A percentile compares a stretch with the other conserved stretches of the same genome.
These are phyloP conservation scores for Setomelanomma holmii DNA, from an alignment of 2,329 filamentous ascomycete genomes.

Conservation along the genomic window DNA sequence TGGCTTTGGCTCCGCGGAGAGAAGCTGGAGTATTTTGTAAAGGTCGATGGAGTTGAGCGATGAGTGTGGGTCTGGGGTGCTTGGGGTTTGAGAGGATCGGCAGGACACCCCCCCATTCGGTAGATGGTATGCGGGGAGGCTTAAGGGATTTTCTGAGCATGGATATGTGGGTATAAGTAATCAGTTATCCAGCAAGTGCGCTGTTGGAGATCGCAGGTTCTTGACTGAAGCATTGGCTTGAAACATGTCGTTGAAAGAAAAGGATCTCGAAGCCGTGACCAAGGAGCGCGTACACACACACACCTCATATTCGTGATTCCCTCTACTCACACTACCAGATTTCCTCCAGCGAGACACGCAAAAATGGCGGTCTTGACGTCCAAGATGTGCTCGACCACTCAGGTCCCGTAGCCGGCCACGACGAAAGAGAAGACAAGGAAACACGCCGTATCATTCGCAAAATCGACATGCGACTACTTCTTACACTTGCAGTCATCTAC, in stretches of 20 bases:
- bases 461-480: constrained; percentile 45
- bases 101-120: constrained; percentile 13
- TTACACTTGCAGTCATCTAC: constrained; percentile 41
- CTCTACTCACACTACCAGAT: constrained; percentile 5
- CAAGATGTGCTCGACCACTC: constrained; percentile 1
- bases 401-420: constrained; percentile 1
- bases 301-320: too few species aligned
- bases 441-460: constrained; percentile 43
- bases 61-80: not conserved
- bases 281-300: constrained; percentile 3
- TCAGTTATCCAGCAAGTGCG: not conserved
- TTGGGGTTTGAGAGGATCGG: not conserved
- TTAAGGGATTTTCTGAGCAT: not conserved
- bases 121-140: constrained; percentile 6
- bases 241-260: constrained; percentile 10
- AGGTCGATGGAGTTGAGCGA: constrained; percentile 1
- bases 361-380: constrained; percentile 8
- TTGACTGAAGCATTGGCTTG: too few species aligned
- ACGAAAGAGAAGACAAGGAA: constrained; percentile 25
- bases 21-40: not conserved
- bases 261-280: constrained; percentile 6
- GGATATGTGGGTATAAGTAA: not conserved
- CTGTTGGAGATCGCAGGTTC: not conserved
- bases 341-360: constrained; percentile 3
- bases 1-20: not conserved